phyloP scores from a whole-genome alignment of 1,284 basidiomycete species.

The Trichosporon sp. region DNA sequence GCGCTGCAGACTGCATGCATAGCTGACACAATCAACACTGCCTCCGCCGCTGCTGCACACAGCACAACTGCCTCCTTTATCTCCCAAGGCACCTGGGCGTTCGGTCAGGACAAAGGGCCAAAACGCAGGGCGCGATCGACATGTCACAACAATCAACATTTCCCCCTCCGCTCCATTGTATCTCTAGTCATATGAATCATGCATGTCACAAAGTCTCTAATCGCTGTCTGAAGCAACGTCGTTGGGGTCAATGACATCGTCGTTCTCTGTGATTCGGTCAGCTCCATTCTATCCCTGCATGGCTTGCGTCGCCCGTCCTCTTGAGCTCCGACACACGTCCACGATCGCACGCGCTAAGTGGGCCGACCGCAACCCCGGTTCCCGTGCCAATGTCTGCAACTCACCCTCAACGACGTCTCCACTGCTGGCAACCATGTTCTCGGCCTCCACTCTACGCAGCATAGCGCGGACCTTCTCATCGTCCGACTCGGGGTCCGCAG shows the following conservation, averaged over 20 bases:
- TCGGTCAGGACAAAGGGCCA: background rate
- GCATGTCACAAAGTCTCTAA: conserved; percentile 27
- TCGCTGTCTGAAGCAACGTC: conserved; percentile 54
- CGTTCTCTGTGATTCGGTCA: conserved; percentile 38
- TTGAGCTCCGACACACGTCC: background rate
- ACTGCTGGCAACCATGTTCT: conserved; percentile 43
- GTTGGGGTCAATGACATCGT: conserved; percentile 50
- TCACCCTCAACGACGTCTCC: conserved; percentile 55
- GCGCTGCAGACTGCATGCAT: background rate
- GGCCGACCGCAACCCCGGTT: too few species aligned
- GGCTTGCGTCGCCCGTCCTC: background rate
- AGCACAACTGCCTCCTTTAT: background rate
- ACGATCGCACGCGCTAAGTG: too few species aligned
- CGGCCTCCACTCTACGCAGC: conserved; percentile 49
- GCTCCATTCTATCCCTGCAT: background rate
- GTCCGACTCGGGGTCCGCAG: conserved; percentile 44
- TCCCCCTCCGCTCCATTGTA: background rate
- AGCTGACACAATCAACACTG: background rate
- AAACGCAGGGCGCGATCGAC: background rate
- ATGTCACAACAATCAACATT: background rate
- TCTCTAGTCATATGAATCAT: background rate
- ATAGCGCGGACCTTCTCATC: conserved; percentile 50
- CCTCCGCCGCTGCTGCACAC: background rate
- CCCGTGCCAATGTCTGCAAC: conserved; percentile 23
- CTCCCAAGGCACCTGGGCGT: background rate